These are phyloP conservation scores for Nepenthes gracilis DNA, from an alignment of 148 eudicot genomes.

Conservation along the genomic window DNA sequence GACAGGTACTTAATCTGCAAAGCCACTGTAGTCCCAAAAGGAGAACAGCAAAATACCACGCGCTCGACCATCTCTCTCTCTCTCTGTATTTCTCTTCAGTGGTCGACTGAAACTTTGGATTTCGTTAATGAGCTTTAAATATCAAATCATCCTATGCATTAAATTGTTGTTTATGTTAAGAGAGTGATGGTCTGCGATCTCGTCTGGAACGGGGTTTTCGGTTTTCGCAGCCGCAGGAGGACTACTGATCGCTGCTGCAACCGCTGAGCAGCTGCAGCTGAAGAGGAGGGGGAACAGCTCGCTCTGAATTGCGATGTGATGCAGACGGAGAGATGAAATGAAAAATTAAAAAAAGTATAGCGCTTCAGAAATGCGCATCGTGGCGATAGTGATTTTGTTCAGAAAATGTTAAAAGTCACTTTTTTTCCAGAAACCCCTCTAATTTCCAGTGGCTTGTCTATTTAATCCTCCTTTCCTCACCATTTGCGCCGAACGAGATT, in stretches of 20 bases:
- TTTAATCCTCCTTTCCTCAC: slow-evolving; percentile 10
- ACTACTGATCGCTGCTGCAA: neutral
- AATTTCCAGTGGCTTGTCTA: slow-evolving; percentile 36
- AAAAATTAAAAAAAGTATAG: neutral
- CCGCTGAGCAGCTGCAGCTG: slow-evolving; percentile 8
- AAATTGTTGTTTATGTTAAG: neutral
- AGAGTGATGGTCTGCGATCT: neutral
- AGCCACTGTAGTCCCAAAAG: slow-evolving; percentile 33
- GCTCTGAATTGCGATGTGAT: slow-evolving; percentile 25
- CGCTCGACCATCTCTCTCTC: neutral
- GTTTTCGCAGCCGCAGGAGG: neutral
- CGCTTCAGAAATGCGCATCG: neutral
- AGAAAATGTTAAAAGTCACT: neutral
- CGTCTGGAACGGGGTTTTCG: neutral
- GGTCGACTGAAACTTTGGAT: neutral
- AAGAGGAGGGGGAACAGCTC: slow-evolving; percentile 15
- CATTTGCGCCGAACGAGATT: slow-evolving; percentile 15
- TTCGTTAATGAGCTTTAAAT: no score
- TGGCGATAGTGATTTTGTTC: neutral
- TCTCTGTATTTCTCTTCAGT: slow-evolving; percentile 5
- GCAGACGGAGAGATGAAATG: slow-evolving; percentile 7
- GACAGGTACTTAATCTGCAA: slow-evolving; percentile 39
- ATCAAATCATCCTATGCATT: no score
- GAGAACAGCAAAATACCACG: slow-evolving; percentile 4
- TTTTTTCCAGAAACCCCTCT: slow-evolving; percentile 31